These are phyloP conservation scores for Cadophora sp. DNA, from an alignment of 2,329 filamentous ascomycete species.

Conservation along the genomic window DNA sequence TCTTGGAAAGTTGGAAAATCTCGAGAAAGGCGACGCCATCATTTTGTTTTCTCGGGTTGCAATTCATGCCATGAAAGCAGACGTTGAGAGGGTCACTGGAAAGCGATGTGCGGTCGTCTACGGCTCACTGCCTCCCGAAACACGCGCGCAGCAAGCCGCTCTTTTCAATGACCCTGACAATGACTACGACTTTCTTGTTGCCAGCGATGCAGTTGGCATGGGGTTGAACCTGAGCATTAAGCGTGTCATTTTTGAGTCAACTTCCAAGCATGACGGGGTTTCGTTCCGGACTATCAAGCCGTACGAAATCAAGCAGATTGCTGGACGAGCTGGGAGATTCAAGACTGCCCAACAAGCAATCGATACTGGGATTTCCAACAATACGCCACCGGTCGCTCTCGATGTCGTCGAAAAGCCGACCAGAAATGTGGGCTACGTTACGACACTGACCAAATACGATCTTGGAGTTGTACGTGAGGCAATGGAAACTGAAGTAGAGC, in stretches of 20 bases:
- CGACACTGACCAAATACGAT: slow-evolving; percentile 76
- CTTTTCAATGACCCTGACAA: slow-evolving; percentile 96
- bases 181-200: slow-evolving; percentile 93
- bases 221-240: slow-evolving; percentile 93
- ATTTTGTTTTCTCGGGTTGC: slow-evolving; percentile 84
- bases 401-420: slow-evolving; percentile 11
- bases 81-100: slow-evolving; percentile 78
- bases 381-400: not conserved
- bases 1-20: slow-evolving; percentile 68
- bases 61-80: slow-evolving; percentile 80
- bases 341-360: slow-evolving; percentile 69
- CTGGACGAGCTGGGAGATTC: slow-evolving; percentile 87
- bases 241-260: slow-evolving; percentile 84
- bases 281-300: slow-evolving; percentile 64
- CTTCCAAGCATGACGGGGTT: slow-evolving; percentile 73
- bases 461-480: slow-evolving; percentile 65
- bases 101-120: slow-evolving; percentile 91
- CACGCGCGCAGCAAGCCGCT: slow-evolving; percentile 86
- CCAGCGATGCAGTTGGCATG: slow-evolving; percentile 97
- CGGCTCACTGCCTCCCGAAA: slow-evolving; percentile 89
- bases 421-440: slow-evolving; percentile 70
- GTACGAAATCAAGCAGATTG: slow-evolving; percentile 93
- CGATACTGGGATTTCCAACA: not conserved
- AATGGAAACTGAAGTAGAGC: slow-evolving; percentile 67
- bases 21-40: slow-evolving; percentile 89